A percentile compares a stretch with the other conserved stretches of the same genome.
phyloP scores from a whole-genome alignment of 441 rosid genomes.

The Syzygium malaccense region DNA sequence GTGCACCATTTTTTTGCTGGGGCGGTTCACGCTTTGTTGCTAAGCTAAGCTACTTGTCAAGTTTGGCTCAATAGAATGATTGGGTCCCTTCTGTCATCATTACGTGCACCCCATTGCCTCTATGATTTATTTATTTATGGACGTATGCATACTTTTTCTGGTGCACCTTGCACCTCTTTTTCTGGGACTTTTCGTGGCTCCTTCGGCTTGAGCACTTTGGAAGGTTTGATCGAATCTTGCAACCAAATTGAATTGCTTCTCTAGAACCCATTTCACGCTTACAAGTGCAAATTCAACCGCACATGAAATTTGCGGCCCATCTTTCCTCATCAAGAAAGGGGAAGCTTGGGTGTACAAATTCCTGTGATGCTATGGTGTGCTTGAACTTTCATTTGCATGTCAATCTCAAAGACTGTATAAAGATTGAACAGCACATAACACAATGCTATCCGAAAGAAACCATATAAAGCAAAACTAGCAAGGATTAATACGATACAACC shows the following conservation, averaged over 20 bases:
- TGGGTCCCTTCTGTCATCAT: not conserved
- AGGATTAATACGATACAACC: not conserved
- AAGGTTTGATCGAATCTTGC: not conserved
- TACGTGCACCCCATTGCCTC: not conserved
- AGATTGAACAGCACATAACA: not conserved
- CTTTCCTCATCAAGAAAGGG: not conserved
- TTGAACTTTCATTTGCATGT: not conserved
- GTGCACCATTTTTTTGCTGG: not conserved
- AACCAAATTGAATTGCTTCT: not conserved
- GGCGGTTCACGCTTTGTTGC: slow-evolving; percentile 19
- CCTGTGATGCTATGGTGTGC: not conserved
- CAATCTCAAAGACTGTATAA: not conserved
- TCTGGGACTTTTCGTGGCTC: not conserved
- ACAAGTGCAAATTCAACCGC: not conserved
- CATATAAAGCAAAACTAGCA: not conserved
- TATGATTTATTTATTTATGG: not conserved
- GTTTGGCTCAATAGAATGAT: no score
- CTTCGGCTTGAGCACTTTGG: not conserved
- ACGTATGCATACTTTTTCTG: not conserved
- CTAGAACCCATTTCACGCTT: not conserved
- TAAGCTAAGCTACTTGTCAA: slow-evolving; percentile 2
- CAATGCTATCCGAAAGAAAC: not conserved
- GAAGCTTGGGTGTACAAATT: not conserved
- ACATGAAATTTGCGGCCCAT: not conserved
- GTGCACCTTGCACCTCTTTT: not conserved